Percentiles rank a stretch among this genome's conserved stretches.
Evolutionary conservation across 2,329 filamentous ascomycete genomes (phyloP).

Genomic region (Chaetomiaceae sp.): DNA sequence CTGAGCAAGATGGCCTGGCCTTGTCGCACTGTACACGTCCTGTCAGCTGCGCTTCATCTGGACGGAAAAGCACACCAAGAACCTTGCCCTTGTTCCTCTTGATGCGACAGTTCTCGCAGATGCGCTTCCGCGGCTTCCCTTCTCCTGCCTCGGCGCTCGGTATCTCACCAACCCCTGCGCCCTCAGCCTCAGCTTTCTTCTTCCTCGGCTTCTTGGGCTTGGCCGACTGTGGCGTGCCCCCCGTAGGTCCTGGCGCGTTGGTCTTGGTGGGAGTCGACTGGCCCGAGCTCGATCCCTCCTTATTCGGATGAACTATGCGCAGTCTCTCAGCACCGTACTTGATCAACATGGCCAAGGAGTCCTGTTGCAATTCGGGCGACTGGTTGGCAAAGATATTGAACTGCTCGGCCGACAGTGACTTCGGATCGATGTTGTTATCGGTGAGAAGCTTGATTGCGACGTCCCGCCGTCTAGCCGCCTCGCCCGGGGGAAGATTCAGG

Average conservation of each 20-base stretch:
- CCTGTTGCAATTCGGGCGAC: slow-evolving; percentile 49
- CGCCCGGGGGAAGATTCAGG: slow-evolving; percentile 40
- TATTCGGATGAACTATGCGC: slow-evolving; percentile 51
- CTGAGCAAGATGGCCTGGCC: slow-evolving; percentile 37
- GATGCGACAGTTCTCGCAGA: slow-evolving; percentile 37
- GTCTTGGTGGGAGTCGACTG: slow-evolving; percentile 24
- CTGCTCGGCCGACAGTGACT: slow-evolving; percentile 50
- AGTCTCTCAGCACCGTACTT: slow-evolving; percentile 55
- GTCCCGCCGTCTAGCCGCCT: slow-evolving; percentile 47
- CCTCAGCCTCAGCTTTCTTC: slow-evolving; percentile 22
- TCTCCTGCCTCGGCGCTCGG: background rate
- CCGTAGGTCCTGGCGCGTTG: slow-evolving; percentile 15
- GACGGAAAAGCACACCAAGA: slow-evolving; percentile 2
- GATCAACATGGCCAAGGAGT: slow-evolving; percentile 53
- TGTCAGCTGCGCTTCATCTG: slow-evolving; percentile 17
- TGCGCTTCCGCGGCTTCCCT: slow-evolving; percentile 29
- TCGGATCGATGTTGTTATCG: slow-evolving; percentile 46
- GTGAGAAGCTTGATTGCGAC: slow-evolving; percentile 45
- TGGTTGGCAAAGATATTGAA: slow-evolving; percentile 59
- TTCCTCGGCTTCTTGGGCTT: slow-evolving; percentile 29
- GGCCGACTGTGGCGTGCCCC: background rate
- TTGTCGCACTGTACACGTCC: slow-evolving; percentile 36
- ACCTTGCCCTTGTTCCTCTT: slow-evolving; percentile 36
- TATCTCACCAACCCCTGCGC: background rate
- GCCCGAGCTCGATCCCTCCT: slow-evolving; percentile 30